Base-by-base conservation (phyloP, 306 rosid species). In the Corylus americana region DNA sequence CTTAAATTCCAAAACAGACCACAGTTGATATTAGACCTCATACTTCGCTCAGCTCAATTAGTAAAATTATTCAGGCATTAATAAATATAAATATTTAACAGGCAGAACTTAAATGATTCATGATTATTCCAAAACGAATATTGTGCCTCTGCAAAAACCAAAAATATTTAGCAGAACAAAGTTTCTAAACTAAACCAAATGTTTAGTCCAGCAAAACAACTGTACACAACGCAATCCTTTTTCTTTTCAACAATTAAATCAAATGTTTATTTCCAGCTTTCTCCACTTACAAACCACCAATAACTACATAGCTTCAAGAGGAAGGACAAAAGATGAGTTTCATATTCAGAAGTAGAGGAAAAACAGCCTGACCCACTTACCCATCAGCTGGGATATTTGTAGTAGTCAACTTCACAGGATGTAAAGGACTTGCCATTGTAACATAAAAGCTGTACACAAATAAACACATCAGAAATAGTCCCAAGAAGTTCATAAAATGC, bases 391-490 rank as follows among this genome's bases (percentile, higher is more conserved):
- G 91, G 74, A 74, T 72, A 81, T 66, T 88, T 59, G 93, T 57
- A 16, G 82, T 69, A 18, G 44, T 79, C 84, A 93, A 85, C 93
- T 91, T 96, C 83, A 89, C 92, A 1, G 99, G 98, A 62, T 25
- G 71, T 78, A 93, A 76, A 76, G 98, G 96, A 79, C 89, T 97
- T 1, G 74, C 80, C 68, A 90, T 77, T 20, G 94, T 69, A 82
- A 82, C 86, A 94, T 87, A 93, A 88, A 96, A 96, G 62, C 99
- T 96, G 96, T 42, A 84, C 55, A 70, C 70, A 76, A 79, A 55
- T 66, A 51, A 68, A 83, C 39, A 63, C 50, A 67, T 67, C 27
- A 67, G 29, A 67, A 67, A 39, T 3, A 18, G 10, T 3, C 48
- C 22, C 59, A 9, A 22, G 29, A 70, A 25, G 58, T 71, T 67